Evolutionary conservation across 2,329 filamentous ascomycete species (phyloP), one percentile per base, ranked within the genome.

Genomic region (Chaetomiaceae sp.): DNA sequence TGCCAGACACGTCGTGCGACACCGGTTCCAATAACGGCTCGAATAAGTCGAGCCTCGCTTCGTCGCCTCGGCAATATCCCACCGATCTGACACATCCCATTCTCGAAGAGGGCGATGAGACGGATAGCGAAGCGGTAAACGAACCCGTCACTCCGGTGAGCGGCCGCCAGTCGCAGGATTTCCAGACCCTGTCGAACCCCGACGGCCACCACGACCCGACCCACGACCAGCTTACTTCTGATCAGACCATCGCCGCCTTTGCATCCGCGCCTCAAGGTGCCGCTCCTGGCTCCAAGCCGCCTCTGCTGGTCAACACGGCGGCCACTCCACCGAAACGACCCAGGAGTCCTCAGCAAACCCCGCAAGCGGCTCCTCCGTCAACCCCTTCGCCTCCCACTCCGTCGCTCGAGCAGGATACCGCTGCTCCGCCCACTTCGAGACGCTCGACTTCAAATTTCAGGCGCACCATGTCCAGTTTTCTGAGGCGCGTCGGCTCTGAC

Each of bases 61-160:
- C 72, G 8, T 76, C 75, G 20, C 73, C 76, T 14, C 74, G 72
- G 51, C 75, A 77, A 40, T 75, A 72, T 59, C 71, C 76, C 48
- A 72, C 75, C 60, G 78, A 81, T 48, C 68, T 80, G 9, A 69
- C 72, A 59, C 74, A 71, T 57, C 74, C 79, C 51, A 82, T 83
- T 56, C 72, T 76, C 47, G 80, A 83, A 69, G 76, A 77, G 64
- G 76, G 75, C 66, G 80, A 80, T 68, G 82, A 84, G 65, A 82
- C 80, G 8, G 76, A 79, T 58, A 83, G 77, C 66, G 81, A 84
- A 62, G 77, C 76, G 22, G 71, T 74, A 51, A 78, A 79, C 69
- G 82, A 85, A 59, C 82, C 82, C 40, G 72, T 82, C 54, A 85
- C 82, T 20, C 83, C 82, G 44, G 76, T 81, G 55, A 84, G 81